Conservation (phyloP, 2,329 filamentous ascomycete species). For the Microdochium paspali region DNA sequence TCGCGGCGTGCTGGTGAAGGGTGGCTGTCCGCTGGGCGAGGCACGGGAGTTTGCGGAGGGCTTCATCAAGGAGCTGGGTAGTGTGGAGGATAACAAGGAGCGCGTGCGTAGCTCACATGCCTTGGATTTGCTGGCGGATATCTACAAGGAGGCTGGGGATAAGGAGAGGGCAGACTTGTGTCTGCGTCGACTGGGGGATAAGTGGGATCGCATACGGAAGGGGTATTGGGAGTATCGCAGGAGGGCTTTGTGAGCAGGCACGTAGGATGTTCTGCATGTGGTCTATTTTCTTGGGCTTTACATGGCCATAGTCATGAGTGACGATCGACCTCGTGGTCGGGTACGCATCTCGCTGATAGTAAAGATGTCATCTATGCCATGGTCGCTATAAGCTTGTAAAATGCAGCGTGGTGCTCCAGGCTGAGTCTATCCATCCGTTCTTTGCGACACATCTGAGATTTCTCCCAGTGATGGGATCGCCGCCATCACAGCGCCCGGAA, state of each 20-base stretch:
- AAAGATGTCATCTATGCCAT: background rate
- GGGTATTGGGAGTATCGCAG: constrained; percentile 88
- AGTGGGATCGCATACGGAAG: constrained; percentile 82
- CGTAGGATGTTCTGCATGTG: too few species aligned
- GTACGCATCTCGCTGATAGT: background rate
- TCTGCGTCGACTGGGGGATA: constrained; percentile 64
- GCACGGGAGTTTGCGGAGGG: constrained; percentile 38
- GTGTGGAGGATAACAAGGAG: constrained; percentile 33
- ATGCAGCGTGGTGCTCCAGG: too few species aligned
- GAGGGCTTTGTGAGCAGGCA: constrained; percentile 24
- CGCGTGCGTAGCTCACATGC: constrained; percentile 52
- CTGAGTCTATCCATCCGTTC: too few species aligned
- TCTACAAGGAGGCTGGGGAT: constrained; percentile 48
- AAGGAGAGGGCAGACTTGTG: constrained; percentile 57
- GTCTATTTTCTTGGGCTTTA: too few species aligned
- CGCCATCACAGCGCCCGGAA: constrained; percentile 44
- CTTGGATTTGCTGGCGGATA: constrained; percentile 63
- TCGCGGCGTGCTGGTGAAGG: constrained; percentile 62
- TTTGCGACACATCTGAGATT: background rate
- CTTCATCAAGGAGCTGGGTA: constrained; percentile 39
- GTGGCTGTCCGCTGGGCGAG: constrained; percentile 37
- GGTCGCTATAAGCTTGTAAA: background rate
- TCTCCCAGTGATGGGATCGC: background rate
- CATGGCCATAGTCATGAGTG: too few species aligned
- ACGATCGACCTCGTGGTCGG: too few species aligned